Base-by-base conservation (phyloP, 225 moss, liverwort and hornwort genomes). In the Anthoceros angustus region DNA sequence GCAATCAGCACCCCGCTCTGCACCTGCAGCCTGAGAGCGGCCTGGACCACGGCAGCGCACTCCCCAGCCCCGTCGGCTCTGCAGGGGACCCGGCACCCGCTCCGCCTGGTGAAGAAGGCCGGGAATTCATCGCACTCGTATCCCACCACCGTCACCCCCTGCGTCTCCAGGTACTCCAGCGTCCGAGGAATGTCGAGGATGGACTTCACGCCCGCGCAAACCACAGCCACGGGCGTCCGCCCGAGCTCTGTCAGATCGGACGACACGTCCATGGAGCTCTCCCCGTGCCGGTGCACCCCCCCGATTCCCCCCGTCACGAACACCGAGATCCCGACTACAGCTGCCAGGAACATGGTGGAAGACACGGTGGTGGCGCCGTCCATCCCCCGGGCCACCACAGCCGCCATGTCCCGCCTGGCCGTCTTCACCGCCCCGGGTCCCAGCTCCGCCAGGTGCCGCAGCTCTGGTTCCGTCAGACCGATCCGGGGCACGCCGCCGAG, bases 341-440 rank as follows among this genome's bases (percentile, higher is more conserved):
- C 85, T 66, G 95, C 91, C 23, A 98, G 83, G 71, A 98, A 87
- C 87, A 98, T 92, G 39, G 95, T 98, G 67, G 87, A 85, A 23
- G 95, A 92, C 66, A 98, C 95, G n/a, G 95, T 98, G 66, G 95
- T 98, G 69, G 95, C 95, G 62, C 95, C 95, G 46, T 88, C 78
- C 41, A 68, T 45, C 72, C 77, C 4, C 32, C 4, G 32, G 46
- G 95, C 86, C 66, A 98, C 95, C 68, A 92, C 91, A 72, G 82
- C 78, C 10, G 95, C 85, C 73, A 98, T 92, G 71, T 98, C 88
- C 80, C 88, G 80, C 64, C 88, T 85, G 65, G 92, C 76, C 25
- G 92, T 98, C 73, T 98, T 98, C 41, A 72, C 42, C 23, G 85
- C 86, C 45, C 70, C 72, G 45, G 68, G 63, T 70, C 88, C 91